phyloP scores from a whole-genome alignment of 495 filamentous ascomycete genomes.

The Podospora sp. region DNA sequence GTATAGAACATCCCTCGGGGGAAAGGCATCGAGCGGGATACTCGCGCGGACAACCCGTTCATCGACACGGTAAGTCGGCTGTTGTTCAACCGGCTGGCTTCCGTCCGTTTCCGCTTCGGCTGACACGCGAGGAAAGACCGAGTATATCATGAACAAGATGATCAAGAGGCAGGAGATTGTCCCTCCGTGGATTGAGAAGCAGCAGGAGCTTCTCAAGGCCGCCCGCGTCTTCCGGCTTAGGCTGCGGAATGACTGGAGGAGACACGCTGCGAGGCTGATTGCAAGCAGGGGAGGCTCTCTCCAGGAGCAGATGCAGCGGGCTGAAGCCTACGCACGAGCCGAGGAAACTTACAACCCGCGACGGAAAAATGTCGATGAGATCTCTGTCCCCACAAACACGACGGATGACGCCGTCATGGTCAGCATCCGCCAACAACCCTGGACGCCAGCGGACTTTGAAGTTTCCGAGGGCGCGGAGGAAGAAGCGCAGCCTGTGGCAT shows the following conservation, averaged over 20 bases:
- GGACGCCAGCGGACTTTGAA: conserved; percentile 12
- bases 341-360: conserved; percentile 64
- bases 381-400: conserved; percentile 50
- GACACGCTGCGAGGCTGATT: conserved; percentile 81
- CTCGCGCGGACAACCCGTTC: conserved; percentile 84
- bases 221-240: conserved; percentile 70
- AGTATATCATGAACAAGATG: conserved; percentile 98
- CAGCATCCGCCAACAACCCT: conserved; percentile 41
- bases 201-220: conserved; percentile 81
- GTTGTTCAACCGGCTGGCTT: neutral
- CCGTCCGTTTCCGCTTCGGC: neutral
- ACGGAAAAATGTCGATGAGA: conserved; percentile 47
- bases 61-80: conserved; percentile 66
- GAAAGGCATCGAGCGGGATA: conserved; percentile 73
- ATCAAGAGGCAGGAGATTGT: conserved; percentile 90
- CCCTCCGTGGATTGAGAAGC: conserved; percentile 93
- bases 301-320: conserved; percentile 72
- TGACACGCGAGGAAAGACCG: conserved; percentile 53
- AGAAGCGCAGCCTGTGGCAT: conserved; percentile 22
- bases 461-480: neutral
- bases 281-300: conserved; percentile 77
- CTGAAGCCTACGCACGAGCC: conserved; percentile 71
- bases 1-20: conserved; percentile 71
- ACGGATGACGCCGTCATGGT: conserved; percentile 54
- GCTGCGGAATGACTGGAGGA: conserved; percentile 80